A percentile compares a stretch with the other conserved stretches of the same genome.
Conservation (phyloP, 495 filamentous ascomycete genomes). For the Margaritispora aquatica region DNA sequence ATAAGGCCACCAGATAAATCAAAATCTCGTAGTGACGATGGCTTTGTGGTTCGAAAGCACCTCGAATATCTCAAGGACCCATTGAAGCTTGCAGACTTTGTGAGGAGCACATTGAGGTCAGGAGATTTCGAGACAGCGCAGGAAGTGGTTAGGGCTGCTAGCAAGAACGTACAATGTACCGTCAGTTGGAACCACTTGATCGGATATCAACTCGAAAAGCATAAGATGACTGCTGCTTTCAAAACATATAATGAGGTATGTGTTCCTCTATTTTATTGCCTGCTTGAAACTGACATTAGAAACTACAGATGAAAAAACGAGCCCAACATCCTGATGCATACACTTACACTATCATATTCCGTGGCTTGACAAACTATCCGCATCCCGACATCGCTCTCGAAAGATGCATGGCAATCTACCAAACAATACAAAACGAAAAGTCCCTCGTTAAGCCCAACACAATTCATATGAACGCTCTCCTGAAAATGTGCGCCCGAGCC, state of each 20-base stretch:
- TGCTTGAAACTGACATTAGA: background rate
- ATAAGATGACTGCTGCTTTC: conserved; percentile 53
- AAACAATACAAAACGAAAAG: conserved; percentile 55
- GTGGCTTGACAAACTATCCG: conserved; percentile 62
- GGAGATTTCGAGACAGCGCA: conserved; percentile 57
- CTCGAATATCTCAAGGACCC: conserved; percentile 22
- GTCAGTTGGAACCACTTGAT: conserved; percentile 89
- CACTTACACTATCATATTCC: conserved; percentile 79
- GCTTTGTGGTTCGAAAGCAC: conserved; percentile 7
- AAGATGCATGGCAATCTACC: conserved; percentile 64
- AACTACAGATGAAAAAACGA: conserved; percentile 85
- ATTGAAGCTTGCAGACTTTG: conserved; percentile 21
- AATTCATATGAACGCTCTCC: conserved; percentile 79
- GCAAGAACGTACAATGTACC: conserved; percentile 48
- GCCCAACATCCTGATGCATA: conserved; percentile 62
- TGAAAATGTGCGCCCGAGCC: conserved; percentile 69
- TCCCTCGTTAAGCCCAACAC: conserved; percentile 57
- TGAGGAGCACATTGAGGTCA: conserved; percentile 33
- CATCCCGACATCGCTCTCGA: conserved; percentile 43
- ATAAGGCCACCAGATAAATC: conserved; percentile 3
- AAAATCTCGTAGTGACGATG: background rate
- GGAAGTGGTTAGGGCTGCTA: conserved; percentile 58
- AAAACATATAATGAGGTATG: conserved; percentile 75
- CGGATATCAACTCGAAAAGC: conserved; percentile 56
- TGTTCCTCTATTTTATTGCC: background rate